These are phyloP conservation scores for Podila verticillata DNA, from an alignment of 192 early-diverging fungal genomes.

Conservation along the genomic window DNA sequence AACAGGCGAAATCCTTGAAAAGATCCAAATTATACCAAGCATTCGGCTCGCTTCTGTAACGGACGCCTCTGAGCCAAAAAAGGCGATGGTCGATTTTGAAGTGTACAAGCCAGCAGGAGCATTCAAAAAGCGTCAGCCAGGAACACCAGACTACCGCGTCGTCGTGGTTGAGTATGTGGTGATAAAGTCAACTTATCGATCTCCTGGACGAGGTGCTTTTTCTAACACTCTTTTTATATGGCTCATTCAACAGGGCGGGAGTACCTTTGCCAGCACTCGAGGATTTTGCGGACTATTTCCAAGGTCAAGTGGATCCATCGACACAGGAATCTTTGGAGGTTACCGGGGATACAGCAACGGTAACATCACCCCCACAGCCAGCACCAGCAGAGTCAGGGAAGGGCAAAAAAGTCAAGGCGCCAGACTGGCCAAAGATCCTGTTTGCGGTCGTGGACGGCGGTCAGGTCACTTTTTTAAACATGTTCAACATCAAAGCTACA, in stretches of 20 bases:
- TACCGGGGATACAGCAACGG: background rate
- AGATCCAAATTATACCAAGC: constrained; percentile 44
- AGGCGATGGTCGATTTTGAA: constrained; percentile 44
- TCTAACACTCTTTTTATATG: background rate
- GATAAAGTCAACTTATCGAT: no score
- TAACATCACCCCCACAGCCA: background rate
- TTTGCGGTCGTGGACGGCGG: constrained; percentile 43
- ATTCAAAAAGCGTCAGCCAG: constrained; percentile 60
- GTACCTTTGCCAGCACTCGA: background rate
- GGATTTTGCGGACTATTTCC: background rate
- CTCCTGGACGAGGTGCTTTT: no score
- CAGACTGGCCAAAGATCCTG: constrained; percentile 33
- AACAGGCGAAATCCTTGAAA: constrained; percentile 45
- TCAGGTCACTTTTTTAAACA: constrained; percentile 36
- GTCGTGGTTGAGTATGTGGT: constrained; percentile 49
- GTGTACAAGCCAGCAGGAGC: constrained; percentile 54
- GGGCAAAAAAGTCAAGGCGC: constrained; percentile 11
- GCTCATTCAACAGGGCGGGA: background rate
- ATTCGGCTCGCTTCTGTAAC: constrained; percentile 1
- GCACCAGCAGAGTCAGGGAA: background rate
- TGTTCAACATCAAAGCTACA: constrained; percentile 15
- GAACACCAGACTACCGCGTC: constrained; percentile 55
- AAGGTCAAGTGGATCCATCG: constrained; percentile 2
- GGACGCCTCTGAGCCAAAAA: background rate
- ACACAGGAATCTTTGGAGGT: background rate